Base-by-base conservation (phyloP, 2,329 filamentous ascomycete genomes). In the Ophiosphaerella herpotricha region DNA sequence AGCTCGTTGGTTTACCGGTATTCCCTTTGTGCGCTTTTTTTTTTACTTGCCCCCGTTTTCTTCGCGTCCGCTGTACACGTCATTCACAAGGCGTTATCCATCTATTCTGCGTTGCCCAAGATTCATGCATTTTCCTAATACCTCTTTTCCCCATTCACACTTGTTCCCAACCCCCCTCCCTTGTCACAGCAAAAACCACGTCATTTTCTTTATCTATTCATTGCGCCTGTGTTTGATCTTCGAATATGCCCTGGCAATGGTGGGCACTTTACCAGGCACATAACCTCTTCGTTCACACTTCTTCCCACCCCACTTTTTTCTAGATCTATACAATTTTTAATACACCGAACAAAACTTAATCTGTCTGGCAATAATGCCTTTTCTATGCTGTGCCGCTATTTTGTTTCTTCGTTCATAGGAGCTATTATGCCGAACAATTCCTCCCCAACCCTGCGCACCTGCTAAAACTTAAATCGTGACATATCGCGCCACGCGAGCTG, bases 251-350 rank as follows among this genome's bases (percentile, higher is more conserved):
- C 34, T 39, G 18, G 23, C 36, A 8, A 16, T n/a, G 13, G 14
- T 14, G 18, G 13, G 13, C 13, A 35, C 8, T n/a, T 11, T 29
- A 7, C 26, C 11, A 29, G 26, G 26, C 26, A 29, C 18, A 21
- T 4, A 21, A 21, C 11, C 9, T 39, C 16, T 24, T 21, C 7
- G 6, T 8, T 23, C 12, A 21, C 9, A 7, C 23, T 39, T 21
- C 16, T 11, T 34, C 16, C 24, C 34, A 34, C 14, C 38, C 4
- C 42, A 33, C 29, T 9, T 13, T 41, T 37, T 37, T 43, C 33
- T 43, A 41, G 31, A 43, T 39, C 18, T 39, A 34, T 33, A 38
- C 26, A 50, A 44, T 39, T 50, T 38, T 46, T 45, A 50, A n/a
- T 14, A 14, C 21, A 29, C n/a, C 38, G 18, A 35, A 16, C 36